phyloP scores from a whole-genome alignment of 371 early-diverging fungal genomes.

The Zychaea mexicana region DNA sequence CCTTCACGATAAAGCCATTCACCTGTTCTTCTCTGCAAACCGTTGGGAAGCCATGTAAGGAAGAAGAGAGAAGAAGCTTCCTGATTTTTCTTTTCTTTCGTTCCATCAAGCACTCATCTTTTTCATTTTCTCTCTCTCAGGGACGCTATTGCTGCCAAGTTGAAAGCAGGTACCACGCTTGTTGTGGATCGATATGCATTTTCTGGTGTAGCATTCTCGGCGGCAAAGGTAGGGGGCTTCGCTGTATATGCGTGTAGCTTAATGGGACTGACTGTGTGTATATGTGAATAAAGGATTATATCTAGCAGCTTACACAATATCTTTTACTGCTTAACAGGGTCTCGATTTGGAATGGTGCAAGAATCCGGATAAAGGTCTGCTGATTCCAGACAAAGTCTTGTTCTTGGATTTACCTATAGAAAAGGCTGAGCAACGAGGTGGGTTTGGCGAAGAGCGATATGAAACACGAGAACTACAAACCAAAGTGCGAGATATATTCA shows the following conservation, averaged over 20 bases:
- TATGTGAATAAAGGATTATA: too few species aligned
- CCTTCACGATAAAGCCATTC: conserved; percentile 87
- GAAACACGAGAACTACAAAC: conserved; percentile 90
- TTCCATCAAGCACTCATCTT: too few species aligned
- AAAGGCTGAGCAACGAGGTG: conserved; percentile 77
- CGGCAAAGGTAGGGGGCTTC: conserved; percentile 85
- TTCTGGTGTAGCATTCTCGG: conserved; percentile 95
- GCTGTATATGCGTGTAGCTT: too few species aligned
- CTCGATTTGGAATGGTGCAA: conserved; percentile 91
- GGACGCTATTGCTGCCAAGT: conserved; percentile 51
- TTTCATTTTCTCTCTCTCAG: too few species aligned
- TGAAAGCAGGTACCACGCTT: conserved; percentile 72
- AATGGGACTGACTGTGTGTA: too few species aligned
- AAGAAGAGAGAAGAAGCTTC: too few species aligned
- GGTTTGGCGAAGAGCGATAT: conserved; percentile 96
- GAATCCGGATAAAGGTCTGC: conserved; percentile 84
- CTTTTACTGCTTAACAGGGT: conserved; percentile 59
- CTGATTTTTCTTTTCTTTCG: too few species aligned
- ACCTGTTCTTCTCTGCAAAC: conserved; percentile 97
- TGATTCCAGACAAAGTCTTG: conserved; percentile 87
- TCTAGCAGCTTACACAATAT: too few species aligned
- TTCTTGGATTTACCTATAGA: conserved; percentile 89
- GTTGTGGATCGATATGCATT: conserved; percentile 98
- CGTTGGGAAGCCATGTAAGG: conserved; percentile 69
- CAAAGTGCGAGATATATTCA: conserved; percentile 69